Percentiles rank a stretch among this genome's conserved stretches.
Conservation (phyloP, 768 basidiomycete genomes). For the Cystofilobasidium macerans region DNA sequence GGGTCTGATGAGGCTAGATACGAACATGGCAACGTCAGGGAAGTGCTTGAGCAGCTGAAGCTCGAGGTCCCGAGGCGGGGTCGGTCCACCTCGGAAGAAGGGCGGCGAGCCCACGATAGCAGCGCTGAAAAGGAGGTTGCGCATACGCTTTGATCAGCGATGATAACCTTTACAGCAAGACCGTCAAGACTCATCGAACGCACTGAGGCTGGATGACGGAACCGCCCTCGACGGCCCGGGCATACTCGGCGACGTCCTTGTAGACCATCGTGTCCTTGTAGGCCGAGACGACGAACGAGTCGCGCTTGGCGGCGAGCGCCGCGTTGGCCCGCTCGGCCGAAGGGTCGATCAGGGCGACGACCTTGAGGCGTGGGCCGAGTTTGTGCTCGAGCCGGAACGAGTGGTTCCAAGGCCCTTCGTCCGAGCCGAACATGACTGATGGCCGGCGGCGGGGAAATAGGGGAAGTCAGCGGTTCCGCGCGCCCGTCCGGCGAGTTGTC, state of each 20-base stretch:
- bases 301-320: slow-evolving; percentile 73
- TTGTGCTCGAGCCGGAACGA: slow-evolving; percentile 53
- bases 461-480: background rate
- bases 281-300: slow-evolving; percentile 83
- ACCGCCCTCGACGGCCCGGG: slow-evolving; percentile 46
- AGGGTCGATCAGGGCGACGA: slow-evolving; percentile 89
- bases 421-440: slow-evolving; percentile 94
- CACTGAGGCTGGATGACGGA: slow-evolving; percentile 46
- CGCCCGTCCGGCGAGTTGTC: too few relatives aligned
- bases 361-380: slow-evolving; percentile 88
- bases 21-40: slow-evolving; percentile 76
- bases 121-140: slow-evolving; percentile 43
- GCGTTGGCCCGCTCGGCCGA: slow-evolving; percentile 65
- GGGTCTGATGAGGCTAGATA: too few relatives aligned
- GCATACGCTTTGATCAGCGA: too few relatives aligned
- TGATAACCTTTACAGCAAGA: background rate
- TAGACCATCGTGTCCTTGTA: slow-evolving; percentile 77
- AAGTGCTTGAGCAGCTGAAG: slow-evolving; percentile 74
- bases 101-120: slow-evolving; percentile 87
- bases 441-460: slow-evolving; percentile 14
- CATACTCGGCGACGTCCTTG: slow-evolving; percentile 73
- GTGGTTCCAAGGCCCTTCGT: slow-evolving; percentile 37
- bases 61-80: slow-evolving; percentile 72
- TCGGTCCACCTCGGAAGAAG: slow-evolving; percentile 72
- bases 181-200: slow-evolving; percentile 20